Conservation (phyloP, 257 asterid species). For the Scutellaria minor region DNA sequence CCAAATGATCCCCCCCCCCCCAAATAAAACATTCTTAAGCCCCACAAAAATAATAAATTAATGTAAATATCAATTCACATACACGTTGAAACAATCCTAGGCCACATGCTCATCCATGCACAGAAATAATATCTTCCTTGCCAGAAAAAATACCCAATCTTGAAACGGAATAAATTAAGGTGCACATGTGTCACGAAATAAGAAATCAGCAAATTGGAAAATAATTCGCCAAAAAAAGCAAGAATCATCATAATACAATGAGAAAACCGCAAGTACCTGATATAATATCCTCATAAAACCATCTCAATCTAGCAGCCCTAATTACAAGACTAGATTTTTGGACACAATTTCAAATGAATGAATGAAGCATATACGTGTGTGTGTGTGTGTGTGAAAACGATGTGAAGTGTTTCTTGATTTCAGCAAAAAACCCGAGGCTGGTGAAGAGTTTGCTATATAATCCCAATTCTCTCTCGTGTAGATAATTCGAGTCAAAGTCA, state of each 20-base stretch:
- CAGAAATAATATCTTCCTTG: slow-evolving; percentile 28
- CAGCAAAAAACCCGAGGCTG: slow-evolving; percentile 21
- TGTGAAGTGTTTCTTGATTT: no score
- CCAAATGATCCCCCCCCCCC: background rate
- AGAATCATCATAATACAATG: slow-evolving; percentile 16
- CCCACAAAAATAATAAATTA: slow-evolving; percentile 32
- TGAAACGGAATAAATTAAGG: slow-evolving; percentile 15
- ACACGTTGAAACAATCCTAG: slow-evolving; percentile 49
- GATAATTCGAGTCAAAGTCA: slow-evolving; percentile 23
- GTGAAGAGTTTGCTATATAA: background rate
- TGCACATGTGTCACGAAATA: background rate
- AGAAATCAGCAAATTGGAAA: slow-evolving; percentile 20
- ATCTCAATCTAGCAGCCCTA: slow-evolving; percentile 29
- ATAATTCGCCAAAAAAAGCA: slow-evolving; percentile 12
- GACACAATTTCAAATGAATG: background rate
- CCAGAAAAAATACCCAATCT: slow-evolving; percentile 29
- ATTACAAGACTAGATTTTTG: slow-evolving; percentile 31
- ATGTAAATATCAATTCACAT: slow-evolving; percentile 35
- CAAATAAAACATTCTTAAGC: background rate
- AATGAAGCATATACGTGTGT: background rate
- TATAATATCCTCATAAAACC: slow-evolving; percentile 35
- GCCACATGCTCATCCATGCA: slow-evolving; percentile 52
- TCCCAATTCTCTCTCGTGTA: slow-evolving; percentile 17
- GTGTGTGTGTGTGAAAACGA: background rate
- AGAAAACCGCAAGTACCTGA: slow-evolving; percentile 18